Evolutionary conservation across 2,329 filamentous ascomycete species (phyloP).

Genomic region (Penicillium sp.): DNA sequence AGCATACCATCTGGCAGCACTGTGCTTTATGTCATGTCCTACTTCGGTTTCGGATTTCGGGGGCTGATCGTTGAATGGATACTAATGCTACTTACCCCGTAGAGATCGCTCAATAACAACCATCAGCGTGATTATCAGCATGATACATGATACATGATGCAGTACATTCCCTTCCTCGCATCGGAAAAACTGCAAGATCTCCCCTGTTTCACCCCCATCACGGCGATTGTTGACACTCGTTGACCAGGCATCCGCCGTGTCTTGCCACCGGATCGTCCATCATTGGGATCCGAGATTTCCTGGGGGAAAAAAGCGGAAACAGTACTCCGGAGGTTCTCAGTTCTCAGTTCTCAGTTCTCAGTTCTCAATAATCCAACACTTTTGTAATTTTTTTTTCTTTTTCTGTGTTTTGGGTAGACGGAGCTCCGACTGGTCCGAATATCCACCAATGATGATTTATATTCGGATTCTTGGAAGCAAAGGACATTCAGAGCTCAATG

Average conservation of each 20-base stretch:
- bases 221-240: slow-evolving; percentile 18
- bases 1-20: slow-evolving; percentile 19
- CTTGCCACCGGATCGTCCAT: slow-evolving; percentile 29
- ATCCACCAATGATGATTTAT: slow-evolving; percentile 9
- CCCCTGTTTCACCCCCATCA: slow-evolving; percentile 21
- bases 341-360: not conserved
- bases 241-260: slow-evolving; percentile 27
- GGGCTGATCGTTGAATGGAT: not conserved
- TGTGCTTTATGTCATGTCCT: slow-evolving; percentile 34
- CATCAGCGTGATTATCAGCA: not conserved
- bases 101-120: not conserved
- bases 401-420: slow-evolving; percentile 1
- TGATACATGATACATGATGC: not conserved
- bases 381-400: not conserved
- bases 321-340: not conserved
- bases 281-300: slow-evolving; percentile 19
- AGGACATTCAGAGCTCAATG: not conserved
- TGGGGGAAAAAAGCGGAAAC: slow-evolving; percentile 6
- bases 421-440: slow-evolving; percentile 20
- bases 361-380: not conserved
- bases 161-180: slow-evolving; percentile 5
- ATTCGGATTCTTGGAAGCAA: not conserved
- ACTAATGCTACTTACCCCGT: not conserved
- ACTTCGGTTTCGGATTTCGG: slow-evolving; percentile 23
- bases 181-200: not conserved